Percentiles rank a stretch among this genome's conserved stretches.
phyloP scores from a whole-genome alignment of 2,329 filamentous ascomycete genomes.

The Colletotrichum aenigma region DNA sequence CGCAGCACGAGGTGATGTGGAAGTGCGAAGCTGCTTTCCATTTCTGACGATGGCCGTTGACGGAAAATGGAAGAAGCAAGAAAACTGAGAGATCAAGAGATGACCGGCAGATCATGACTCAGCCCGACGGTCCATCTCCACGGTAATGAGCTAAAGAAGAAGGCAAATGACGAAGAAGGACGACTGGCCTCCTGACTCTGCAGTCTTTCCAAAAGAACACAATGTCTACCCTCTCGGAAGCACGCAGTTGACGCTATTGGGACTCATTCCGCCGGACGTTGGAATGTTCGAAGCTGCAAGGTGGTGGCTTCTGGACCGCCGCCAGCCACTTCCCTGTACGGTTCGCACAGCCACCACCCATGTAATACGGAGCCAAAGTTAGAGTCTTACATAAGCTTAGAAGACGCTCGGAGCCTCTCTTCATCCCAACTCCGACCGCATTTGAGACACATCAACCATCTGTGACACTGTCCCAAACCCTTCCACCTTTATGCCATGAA shows the following conservation, averaged over 20 bases:
- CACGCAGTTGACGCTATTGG: not conserved
- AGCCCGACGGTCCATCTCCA: not conserved
- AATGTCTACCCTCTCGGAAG: not conserved
- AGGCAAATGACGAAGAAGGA: not conserved
- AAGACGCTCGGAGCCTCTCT: constrained; percentile 15
- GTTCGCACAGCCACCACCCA: not conserved
- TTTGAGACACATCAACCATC: constrained; percentile 16
- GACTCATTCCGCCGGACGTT: not conserved
- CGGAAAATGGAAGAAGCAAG: not conserved
- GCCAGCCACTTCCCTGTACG: not conserved
- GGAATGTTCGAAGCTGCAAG: not conserved
- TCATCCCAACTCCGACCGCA: constrained; percentile 15
- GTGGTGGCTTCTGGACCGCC: not conserved
- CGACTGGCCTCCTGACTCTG: not conserved
- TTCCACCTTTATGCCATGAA: constrained; percentile 10
- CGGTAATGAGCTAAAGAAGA: not conserved
- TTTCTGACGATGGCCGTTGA: not conserved
- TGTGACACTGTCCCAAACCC: constrained; percentile 19
- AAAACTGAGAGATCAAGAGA: not conserved
- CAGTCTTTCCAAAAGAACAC: not conserved
- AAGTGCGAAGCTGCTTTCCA: not conserved
- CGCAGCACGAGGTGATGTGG: not conserved
- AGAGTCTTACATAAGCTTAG: constrained; percentile 13
- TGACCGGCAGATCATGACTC: not conserved
- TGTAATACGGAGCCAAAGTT: not conserved